Conservation (phyloP, 2,329 filamentous ascomycete genomes). For the Ascochyta fabae region DNA sequence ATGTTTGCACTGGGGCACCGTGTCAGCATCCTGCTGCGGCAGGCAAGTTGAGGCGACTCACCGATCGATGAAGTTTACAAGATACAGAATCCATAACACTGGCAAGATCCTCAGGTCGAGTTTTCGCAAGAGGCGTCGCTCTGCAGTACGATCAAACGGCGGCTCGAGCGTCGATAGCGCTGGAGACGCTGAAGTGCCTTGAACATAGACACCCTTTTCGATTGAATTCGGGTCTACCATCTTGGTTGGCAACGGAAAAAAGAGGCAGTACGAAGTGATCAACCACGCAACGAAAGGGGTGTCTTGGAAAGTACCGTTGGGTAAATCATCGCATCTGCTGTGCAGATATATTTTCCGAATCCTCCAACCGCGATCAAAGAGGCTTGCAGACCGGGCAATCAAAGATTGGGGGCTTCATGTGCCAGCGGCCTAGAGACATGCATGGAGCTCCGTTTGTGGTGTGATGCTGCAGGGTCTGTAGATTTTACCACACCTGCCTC, state of each 20-base stretch:
- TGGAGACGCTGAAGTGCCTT: constrained; percentile 14
- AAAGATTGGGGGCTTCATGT: background rate
- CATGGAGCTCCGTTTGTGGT: background rate
- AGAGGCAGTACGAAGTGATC: background rate
- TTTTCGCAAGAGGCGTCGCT: constrained; percentile 37
- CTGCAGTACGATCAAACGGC: constrained; percentile 32
- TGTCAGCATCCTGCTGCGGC: background rate
- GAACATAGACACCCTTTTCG: constrained; percentile 21
- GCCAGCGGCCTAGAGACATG: background rate
- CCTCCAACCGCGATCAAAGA: background rate
- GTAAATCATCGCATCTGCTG: background rate
- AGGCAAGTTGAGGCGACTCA: background rate
- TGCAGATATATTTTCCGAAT: background rate
- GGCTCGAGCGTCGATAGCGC: constrained; percentile 11
- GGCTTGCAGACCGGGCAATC: background rate
- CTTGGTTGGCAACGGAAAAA: background rate
- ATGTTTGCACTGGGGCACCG: constrained; percentile 29
- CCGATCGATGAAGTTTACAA: constrained; percentile 45
- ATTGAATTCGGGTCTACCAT: constrained; percentile 7
- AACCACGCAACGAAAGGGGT: too few species aligned
- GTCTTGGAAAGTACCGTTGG: too few species aligned
- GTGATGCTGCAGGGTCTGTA: background rate
- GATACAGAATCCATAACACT: constrained; percentile 43
- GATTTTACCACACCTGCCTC: background rate
- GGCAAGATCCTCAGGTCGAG: constrained; percentile 41